phyloP scores from a whole-genome alignment of 805 yeast species.

The Priceomyces haplophilus region DNA sequence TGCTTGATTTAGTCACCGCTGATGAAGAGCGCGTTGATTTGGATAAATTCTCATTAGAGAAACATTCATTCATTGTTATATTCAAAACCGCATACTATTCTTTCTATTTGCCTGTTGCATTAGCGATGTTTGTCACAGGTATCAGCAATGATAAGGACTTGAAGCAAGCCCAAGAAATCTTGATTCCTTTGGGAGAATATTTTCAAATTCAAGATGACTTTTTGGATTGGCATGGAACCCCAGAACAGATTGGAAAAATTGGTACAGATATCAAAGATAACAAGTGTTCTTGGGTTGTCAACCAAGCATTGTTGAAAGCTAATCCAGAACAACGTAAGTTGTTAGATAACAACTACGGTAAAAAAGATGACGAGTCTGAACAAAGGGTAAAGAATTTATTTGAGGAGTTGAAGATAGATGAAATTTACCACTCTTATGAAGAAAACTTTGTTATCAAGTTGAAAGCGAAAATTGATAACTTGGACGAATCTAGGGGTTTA shows the following conservation, averaged over 20 bases:
- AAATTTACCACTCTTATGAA: constrained; percentile 76
- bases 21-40: constrained; percentile 94
- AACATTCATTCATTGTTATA: constrained; percentile 92
- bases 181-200: constrained; percentile 95
- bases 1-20: constrained; percentile 92
- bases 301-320: constrained; percentile 81
- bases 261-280: constrained; percentile 98
- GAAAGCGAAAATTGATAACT: constrained; percentile 56
- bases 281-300: constrained; percentile 97
- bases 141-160: constrained; percentile 66
- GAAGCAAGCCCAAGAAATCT: constrained; percentile 80
- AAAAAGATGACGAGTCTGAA: constrained; percentile 69
- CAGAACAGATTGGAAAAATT: constrained; percentile 95
- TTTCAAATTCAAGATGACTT: constrained; percentile 98
- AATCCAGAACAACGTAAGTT: constrained; percentile 76
- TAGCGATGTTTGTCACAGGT: constrained; percentile 94
- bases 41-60: constrained; percentile 76
- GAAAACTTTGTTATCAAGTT: constrained; percentile 68
- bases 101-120: constrained; percentile 94
- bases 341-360: constrained; percentile 88
- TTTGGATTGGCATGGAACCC: constrained; percentile 95
- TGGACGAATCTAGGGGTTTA: constrained; percentile 93
- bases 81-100: constrained; percentile 97
- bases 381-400: constrained; percentile 69
- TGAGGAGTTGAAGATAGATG: constrained; percentile 66